Conservation (phyloP, 345 rosid species). For the Anacardium occidentale region DNA sequence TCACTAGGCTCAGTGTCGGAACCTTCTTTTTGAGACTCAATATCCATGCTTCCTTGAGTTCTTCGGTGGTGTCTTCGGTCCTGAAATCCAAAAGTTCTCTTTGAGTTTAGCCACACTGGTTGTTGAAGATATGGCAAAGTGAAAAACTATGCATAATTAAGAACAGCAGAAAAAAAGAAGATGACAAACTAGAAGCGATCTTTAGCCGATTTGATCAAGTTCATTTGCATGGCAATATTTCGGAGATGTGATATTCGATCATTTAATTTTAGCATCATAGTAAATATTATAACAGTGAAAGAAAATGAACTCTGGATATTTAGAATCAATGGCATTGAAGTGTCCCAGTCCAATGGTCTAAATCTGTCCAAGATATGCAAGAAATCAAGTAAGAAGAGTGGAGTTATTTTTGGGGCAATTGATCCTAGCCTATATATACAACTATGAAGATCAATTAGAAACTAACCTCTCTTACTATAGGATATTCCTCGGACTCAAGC, state of each 20-base stretch:
- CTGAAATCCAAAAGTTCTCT: slow-evolving; percentile 36
- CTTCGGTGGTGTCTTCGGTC: slow-evolving; percentile 76
- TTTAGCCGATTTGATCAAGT: neutral
- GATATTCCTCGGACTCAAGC: slow-evolving; percentile 97
- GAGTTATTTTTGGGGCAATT: neutral
- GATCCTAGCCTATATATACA: slow-evolving; percentile 1
- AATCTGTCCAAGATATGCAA: neutral
- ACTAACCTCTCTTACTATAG: slow-evolving; percentile 90
- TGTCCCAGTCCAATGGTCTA: neutral
- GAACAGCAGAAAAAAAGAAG: neutral
- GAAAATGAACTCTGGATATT: neutral
- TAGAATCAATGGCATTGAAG: too few species aligned
- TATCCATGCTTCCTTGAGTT: slow-evolving; percentile 66
- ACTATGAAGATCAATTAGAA: neutral
- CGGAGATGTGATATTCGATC: neutral
- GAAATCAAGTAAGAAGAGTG: neutral
- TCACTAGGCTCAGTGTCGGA: slow-evolving; percentile 75
- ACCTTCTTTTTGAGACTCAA: slow-evolving; percentile 63
- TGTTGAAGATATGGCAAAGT: neutral
- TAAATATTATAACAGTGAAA: neutral
- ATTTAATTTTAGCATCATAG: neutral
- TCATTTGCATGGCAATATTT: neutral
- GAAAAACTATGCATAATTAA: neutral
- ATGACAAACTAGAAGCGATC: neutral
- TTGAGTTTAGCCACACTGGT: neutral